Evolutionary conservation across 495 filamentous ascomycete genomes (phyloP), one percentile per base, ranked within the genome.

Genomic region (Poronia punctata): DNA sequence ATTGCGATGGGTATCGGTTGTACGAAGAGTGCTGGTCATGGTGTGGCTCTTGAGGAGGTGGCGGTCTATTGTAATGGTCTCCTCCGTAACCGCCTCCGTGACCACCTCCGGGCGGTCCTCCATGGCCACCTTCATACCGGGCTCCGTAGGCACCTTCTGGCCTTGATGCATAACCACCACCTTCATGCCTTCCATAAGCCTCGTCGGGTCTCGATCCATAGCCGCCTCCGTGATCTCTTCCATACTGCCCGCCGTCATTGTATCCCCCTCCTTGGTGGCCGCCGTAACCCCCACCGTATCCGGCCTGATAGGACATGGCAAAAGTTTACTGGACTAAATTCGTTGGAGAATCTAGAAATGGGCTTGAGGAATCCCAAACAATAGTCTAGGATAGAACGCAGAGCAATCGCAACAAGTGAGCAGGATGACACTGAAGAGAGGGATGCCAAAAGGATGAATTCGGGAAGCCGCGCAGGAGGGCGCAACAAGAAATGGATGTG

Each of bases 21-120:
- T 52, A 47, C 16, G 48, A 44, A 7, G 7, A n/a, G n/a, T 27
- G 24, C n/a, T n/a, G n/a, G n/a, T n/a, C n/a, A n/a, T n/a, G n/a
- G n/a, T n/a, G n/a, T n/a, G n/a, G n/a, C n/a, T 11, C 24, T 10
- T 53, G 49, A 12, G 38, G 42, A 28, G 35, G 33, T 2, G 44
- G 46, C 37, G 41, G 48, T 3, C 36, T 36, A 29, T 21, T 29
- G 24, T 25, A 45, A 18, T 54, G 33, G 25, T 38, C 36, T 3
- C 46, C 29, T 6, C 42, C 42, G 27, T 46, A 37, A 4, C 48
- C 53, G 17, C 46, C 40, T 18, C 49, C 55, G 29, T 51, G 43
- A 10, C 40, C 23, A 14, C 28, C n/a, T n/a, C n/a, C n/a, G n/a
- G n/a, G n/a, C n/a, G n/a, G n/a, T n/a, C n/a, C 23, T 6, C 35